Base-by-base conservation (phyloP, 2,329 filamentous ascomycete genomes). In the Trichoderma aggressivum region DNA sequence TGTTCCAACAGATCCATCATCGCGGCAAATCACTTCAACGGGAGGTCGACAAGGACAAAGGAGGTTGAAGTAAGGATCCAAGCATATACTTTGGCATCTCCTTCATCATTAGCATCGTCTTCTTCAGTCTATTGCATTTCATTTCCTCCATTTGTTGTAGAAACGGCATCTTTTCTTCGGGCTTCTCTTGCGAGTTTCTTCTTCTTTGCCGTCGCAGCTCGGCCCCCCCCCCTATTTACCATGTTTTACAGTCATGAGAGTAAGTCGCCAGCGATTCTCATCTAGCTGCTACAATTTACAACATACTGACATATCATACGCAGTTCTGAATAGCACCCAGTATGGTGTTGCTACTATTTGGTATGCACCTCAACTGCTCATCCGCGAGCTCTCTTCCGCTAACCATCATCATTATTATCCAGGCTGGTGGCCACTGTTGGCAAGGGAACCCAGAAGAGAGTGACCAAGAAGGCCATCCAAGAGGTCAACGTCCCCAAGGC, bases 211-310 rank as follows among this genome's bases (percentile, higher is more conserved):
- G 28, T 32, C 34, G 36, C 36, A 8, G 36, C 21, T 47, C 36
- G 18, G 21, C 26, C 26, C 26, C 24, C 8, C 63, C 21, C 26
- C 26, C 47, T 60, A 24, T 43, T 64, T 77, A 80, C 43, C 75
- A 98, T 98, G 94, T 98, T 98, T 80, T 98, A 97, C 84, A 97
- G 93, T 77, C 93, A 97, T 83, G 94, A 98, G 82, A 93, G 95
- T 96, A 84, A 79, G 90, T 43, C 32, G 3, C 14, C 7, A 50
- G 2, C 10, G 7, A 3, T 14, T 18, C 10, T 6, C 10, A 12
- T 50, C n/a, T 16, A 24, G 10, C 7, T 32, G 3, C 5, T 2
- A 2, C 7, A 16, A 14, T 14, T 0, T 10, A 28, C 8, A 28
- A 11, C 18, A 47, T 53, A 14, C 78, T 82, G 58, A 83, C 75